Base-by-base conservation (phyloP, 192 early-diverging fungal species). In the Allomyces macrogynus region DNA sequence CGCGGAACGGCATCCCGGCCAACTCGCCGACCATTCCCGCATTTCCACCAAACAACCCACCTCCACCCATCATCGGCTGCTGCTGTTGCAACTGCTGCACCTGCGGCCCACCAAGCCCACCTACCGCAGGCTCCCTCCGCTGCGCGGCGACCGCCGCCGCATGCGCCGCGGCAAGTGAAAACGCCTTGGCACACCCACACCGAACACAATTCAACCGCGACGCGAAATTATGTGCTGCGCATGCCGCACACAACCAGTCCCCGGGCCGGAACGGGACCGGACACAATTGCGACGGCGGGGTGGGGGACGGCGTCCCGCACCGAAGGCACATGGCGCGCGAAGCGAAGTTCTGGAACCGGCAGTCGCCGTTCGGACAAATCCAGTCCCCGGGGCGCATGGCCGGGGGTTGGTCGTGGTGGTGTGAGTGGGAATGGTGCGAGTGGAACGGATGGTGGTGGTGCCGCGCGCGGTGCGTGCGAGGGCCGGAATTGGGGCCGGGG, bases 281-380 rank as follows among this genome's bases (percentile, higher is more conserved):
- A 24, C 32, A 63, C 69, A 25, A 57, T 23, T 9, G 60, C 23
- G 16, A 42, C 60, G 0, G 61, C 63, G 62, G 67, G 65, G 23
- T 12, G 65, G 69, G 24, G 60, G 68, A 60, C 68, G 74, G 22
- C 23, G 80, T 75, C 43, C 75, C 63, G 64, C 88, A 89, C 18
- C 80, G 75, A 72, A 85, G 75, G 67, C 88, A 89, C 44, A 75
- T 69, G 22, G 72, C 74, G 32, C 88, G 73, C 20, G 86, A 87
- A 0, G 87, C 83, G 74, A 88, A 89, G 71, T 89, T 89, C 62
- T 87, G 86, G 72, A 87, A 89, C 16, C 67, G 65, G 71, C 88
- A 89, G 43, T 57, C 43, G 11, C 75, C 72, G 63, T 82, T 81
- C 10, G 82, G 76, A 68, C 88, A 89, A 60, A 83, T 83, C 86